Percentiles rank a stretch among this genome's conserved stretches.
Evolutionary conservation across 345 rosid genomes (phyloP).

Genomic region (Gossypium arboreum): DNA sequence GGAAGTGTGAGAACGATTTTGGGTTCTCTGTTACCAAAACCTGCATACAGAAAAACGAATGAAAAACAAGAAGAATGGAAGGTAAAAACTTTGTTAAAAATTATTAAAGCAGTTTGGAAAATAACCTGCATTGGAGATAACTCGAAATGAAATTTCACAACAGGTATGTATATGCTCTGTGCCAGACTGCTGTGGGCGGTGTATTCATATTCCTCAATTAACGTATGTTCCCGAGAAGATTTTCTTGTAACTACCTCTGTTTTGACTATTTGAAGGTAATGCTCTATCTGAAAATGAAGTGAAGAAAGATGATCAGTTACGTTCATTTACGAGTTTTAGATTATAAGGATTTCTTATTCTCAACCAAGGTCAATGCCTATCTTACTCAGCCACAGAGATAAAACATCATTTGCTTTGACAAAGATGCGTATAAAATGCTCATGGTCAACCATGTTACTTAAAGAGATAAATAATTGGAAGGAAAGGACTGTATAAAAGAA

Average conservation of each 20-base stretch:
- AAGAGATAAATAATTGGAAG: neutral
- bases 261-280: slow-evolving; percentile 93
- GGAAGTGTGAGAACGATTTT: slow-evolving; percentile 85
- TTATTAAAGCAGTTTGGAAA: slow-evolving; percentile 4
- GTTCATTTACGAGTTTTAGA: neutral
- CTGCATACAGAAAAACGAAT: slow-evolving; percentile 33
- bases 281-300: slow-evolving; percentile 72
- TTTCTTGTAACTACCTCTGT: slow-evolving; percentile 69
- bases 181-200: slow-evolving; percentile 93
- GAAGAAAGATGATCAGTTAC: neutral
- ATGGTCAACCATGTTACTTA: neutral
- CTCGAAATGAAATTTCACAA: slow-evolving; percentile 86
- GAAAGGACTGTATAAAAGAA: slow-evolving; percentile 2
- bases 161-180: slow-evolving; percentile 69
- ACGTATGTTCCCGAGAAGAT: slow-evolving; percentile 35
- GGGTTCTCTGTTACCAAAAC: slow-evolving; percentile 74
- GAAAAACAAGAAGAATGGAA: neutral
- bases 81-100: neutral
- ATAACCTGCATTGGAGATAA: slow-evolving; percentile 98
- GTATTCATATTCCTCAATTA: slow-evolving; percentile 87
- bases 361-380: neutral
- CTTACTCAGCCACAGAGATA: neutral
- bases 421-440: neutral
- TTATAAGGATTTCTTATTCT: neutral
- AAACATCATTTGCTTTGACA: neutral